A percentile compares a stretch with the other conserved stretches of the same genome.
Evolutionary conservation across 2,329 filamentous ascomycete genomes (phyloP).

Genomic region (Rutstroemia sp.): DNA sequence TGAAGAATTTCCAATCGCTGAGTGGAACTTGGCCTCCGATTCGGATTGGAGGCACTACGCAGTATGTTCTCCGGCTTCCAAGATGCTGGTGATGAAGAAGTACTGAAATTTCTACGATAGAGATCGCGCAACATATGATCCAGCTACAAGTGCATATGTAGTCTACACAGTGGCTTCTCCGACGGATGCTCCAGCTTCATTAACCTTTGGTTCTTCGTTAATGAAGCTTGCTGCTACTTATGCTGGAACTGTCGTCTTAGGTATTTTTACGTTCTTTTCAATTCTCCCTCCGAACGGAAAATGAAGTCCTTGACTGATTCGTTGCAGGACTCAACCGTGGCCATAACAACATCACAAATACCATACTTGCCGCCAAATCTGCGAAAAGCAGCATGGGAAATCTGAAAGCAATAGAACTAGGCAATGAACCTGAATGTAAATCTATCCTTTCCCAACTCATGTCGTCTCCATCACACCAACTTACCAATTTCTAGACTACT

Average conservation of each 20-base stretch:
- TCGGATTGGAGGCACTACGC: conserved; percentile 51
- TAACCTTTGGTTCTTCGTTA: conserved; percentile 47
- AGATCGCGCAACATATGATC: conserved; percentile 45
- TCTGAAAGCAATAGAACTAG: conserved; percentile 46
- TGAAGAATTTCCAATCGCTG: conserved; percentile 43
- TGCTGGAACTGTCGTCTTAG: conserved; percentile 42
- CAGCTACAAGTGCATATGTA: conserved; percentile 38
- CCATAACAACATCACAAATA: conserved; percentile 45
- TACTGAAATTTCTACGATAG: conserved; percentile 16
- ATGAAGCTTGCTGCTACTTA: conserved; percentile 43
- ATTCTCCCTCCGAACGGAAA: no score
- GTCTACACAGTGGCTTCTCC: conserved; percentile 42
- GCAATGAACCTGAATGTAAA: conserved; percentile 50
- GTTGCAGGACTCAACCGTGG: conserved; percentile 41
- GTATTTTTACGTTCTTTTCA: conserved; percentile 6
- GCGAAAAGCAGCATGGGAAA: conserved; percentile 40
- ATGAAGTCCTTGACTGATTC: neutral
- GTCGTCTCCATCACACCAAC: neutral
- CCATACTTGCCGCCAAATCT: conserved; percentile 41
- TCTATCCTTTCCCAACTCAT: conserved; percentile 5
- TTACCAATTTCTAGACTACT: conserved; percentile 29
- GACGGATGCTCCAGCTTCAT: conserved; percentile 39
- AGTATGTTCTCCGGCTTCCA: conserved; percentile 27
- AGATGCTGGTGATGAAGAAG: neutral
- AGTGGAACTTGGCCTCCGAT: conserved; percentile 46